Evolutionary conservation across 306 rosid species (phyloP).

Genomic region (Cucurbita ficifolia): DNA sequence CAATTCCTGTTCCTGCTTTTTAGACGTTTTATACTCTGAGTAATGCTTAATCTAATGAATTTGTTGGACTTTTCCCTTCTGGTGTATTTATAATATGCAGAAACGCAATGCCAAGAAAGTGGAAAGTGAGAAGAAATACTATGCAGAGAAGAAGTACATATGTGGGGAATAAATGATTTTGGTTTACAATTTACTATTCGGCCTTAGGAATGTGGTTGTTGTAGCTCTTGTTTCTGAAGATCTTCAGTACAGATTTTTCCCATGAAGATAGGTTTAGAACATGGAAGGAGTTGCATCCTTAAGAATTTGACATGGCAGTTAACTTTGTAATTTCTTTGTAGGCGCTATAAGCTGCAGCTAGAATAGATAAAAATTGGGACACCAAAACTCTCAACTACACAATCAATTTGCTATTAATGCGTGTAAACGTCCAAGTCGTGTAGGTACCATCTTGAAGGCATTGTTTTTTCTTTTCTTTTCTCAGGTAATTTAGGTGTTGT

Average conservation of each 20-base stretch:
- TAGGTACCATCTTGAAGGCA: conserved; percentile 4
- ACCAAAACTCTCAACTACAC: neutral
- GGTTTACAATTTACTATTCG: neutral
- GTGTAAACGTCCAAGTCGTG: conserved; percentile 4
- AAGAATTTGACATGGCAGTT: neutral
- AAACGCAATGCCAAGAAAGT: conserved; percentile 80
- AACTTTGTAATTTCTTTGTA: conserved; percentile 3
- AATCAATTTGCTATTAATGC: neutral
- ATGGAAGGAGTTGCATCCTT: neutral
- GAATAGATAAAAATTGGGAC: neutral
- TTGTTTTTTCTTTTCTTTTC: neutral
- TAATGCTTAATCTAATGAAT: neutral
- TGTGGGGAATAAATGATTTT: conserved; percentile 50
- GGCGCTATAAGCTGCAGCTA: conserved; percentile 8
- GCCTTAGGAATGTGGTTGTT: neutral
- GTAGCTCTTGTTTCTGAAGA: conserved; percentile 4
- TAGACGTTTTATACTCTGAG: too few relatives aligned
- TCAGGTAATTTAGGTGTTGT: neutral
- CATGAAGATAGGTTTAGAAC: conserved; percentile 1
- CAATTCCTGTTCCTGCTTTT: neutral
- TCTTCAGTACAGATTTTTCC: conserved; percentile 3
- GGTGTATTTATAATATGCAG: conserved; percentile 26
- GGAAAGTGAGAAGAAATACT: conserved; percentile 72
- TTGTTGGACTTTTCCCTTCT: neutral
- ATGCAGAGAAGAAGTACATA: conserved; percentile 57